Base-by-base conservation (phyloP, 805 yeast species). In the Wickerhamiella galacta region DNA sequence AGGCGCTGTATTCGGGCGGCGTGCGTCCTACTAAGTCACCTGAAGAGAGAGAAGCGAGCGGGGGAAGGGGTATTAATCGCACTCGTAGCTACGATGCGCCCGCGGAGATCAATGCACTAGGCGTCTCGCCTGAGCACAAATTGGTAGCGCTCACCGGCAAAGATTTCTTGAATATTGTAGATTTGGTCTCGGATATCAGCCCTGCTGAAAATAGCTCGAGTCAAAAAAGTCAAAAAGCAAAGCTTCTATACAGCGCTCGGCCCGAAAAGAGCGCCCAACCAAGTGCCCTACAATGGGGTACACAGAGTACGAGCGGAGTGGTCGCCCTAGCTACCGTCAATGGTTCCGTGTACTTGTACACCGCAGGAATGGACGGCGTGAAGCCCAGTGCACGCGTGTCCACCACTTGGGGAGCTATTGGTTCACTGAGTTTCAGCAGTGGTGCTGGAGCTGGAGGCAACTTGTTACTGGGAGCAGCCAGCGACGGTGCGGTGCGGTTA, bases 401-500 rank as follows among this genome's bases (percentile, higher is more conserved):
- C n/a, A n/a, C n/a, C n/a, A n/a, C 30, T 11, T 11, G 11, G 22
- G 22, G 22, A 11, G 40, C 42, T 4, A 40, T 45, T 12, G 40
- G 39, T 11, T 34, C 36, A 16, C 22, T 34, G 20, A 34, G 30
- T 19, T 34, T 34, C 16, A 22, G 31, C 24, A n/a, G 28, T 7
- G 25, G 20, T 28, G 30, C 32, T 16, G 58, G 67, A 35, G 30
- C 32, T 16, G 58, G 67, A 35, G 54, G 70, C 0, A 55, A 72
- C 39, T 39, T 74, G 4, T 56, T 85, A 3, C 72, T 79, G 0
- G 65, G 82, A 3, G 94, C 92, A 1, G 76, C 80, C 18, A 66
- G 65, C 23, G 81, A 76, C 41, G 94, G 95, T 0, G 71, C 69
- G 32, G 70, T 79, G 8, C 66, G 75, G 33, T 52, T 82, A 2